Conservation (phyloP, 306 rosid species). For the Alnus glutinosa region DNA sequence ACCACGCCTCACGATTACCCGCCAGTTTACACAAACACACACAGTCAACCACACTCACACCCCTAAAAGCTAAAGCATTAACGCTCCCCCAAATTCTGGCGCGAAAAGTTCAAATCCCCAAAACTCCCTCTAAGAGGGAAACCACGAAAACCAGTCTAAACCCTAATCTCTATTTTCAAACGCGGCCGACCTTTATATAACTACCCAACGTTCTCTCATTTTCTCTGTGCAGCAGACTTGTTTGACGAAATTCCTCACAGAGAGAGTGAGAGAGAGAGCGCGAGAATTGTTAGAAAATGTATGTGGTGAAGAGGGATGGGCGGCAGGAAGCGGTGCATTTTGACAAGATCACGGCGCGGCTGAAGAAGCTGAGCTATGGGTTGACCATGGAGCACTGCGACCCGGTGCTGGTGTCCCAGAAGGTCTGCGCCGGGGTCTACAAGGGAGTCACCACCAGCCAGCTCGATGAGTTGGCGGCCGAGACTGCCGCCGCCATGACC, state of each 20-base stretch:
- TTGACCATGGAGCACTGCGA: conserved; percentile 82
- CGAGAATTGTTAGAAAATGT: conserved; percentile 35
- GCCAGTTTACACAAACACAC: neutral
- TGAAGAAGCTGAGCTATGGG: conserved; percentile 94
- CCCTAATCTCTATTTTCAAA: conserved; percentile 32
- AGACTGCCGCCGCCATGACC: conserved; percentile 94
- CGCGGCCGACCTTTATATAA: conserved; percentile 18
- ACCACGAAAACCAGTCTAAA: neutral
- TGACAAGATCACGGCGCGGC: conserved; percentile 89
- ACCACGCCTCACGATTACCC: neutral
- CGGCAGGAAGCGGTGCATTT: conserved; percentile 89
- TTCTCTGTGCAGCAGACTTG: conserved; percentile 34
- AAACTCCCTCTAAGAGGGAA: conserved; percentile 25
- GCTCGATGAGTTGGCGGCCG: conserved; percentile 95
- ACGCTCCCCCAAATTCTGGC: conserved; percentile 23
- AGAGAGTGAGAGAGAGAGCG: neutral
- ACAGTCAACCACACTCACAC: too few relatives aligned
- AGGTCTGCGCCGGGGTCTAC: conserved; percentile 91
- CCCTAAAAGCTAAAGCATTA: conserved; percentile 14
- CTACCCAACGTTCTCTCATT: neutral
- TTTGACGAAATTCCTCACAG: conserved; percentile 48
- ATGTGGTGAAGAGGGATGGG: conserved; percentile 88
- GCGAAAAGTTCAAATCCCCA: conserved; percentile 35
- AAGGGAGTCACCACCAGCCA: conserved; percentile 96
- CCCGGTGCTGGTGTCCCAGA: conserved; percentile 85